Evolutionary conservation across 768 basidiomycete species (phyloP).

Genomic region (Paxillus ammoniavirescens): DNA sequence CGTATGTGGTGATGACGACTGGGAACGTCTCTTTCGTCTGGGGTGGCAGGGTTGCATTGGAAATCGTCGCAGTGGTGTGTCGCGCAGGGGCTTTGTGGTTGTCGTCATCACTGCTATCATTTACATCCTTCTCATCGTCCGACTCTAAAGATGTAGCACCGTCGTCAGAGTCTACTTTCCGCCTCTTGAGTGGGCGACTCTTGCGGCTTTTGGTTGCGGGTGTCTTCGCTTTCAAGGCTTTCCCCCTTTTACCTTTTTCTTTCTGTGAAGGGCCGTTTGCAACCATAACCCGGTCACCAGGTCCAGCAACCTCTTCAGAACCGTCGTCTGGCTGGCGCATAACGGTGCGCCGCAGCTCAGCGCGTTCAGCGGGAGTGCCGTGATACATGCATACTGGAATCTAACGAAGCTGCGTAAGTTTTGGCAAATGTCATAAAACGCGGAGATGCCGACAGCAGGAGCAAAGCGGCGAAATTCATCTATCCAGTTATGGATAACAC

Average conservation of each 20-base stretch:
- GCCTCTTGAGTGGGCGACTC: conserved; percentile 17
- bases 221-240: conserved; percentile 5
- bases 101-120: conserved; percentile 19
- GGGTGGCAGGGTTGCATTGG: background rate
- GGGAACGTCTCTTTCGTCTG: conserved; percentile 52
- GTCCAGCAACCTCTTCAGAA: conserved; percentile 19
- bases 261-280: conserved; percentile 20
- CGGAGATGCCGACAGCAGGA: conserved; percentile 54
- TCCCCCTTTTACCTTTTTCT: conserved; percentile 14
- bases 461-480: conserved; percentile 85
- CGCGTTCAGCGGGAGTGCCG: conserved; percentile 78
- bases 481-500: conserved; percentile 90
- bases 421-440: background rate
- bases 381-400: conserved; percentile 92
- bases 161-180: conserved; percentile 13
- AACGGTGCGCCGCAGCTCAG: conserved; percentile 65
- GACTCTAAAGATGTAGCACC: background rate
- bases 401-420: conserved; percentile 34
- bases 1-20: conserved; percentile 87
- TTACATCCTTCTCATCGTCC: conserved; percentile 2
- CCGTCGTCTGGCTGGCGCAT: conserved; percentile 40
- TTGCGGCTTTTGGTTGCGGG: conserved; percentile 11
- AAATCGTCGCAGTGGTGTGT: conserved; percentile 10
- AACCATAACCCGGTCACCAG: conserved; percentile 23
- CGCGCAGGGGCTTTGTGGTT: conserved; percentile 20